Evolutionary conservation across 495 filamentous ascomycete species (phyloP).

Genomic region (Lophium mytilinum): DNA sequence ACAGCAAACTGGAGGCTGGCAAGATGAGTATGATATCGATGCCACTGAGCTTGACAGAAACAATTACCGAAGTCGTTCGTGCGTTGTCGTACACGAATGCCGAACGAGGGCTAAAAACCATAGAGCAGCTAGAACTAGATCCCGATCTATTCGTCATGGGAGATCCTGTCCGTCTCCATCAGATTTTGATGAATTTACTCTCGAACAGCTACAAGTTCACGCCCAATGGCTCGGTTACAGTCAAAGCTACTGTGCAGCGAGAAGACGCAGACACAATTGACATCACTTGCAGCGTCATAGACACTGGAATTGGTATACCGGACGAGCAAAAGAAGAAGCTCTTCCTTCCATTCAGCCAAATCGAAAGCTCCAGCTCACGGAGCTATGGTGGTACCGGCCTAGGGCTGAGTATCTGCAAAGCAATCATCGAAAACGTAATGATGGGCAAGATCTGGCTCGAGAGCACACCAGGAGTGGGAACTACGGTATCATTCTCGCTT

Average conservation of each 20-base stretch:
- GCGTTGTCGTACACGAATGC: constrained; percentile 77
- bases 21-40: constrained; percentile 91
- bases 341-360: constrained; percentile 86
- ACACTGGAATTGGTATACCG: constrained; percentile 85
- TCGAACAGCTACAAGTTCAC: constrained; percentile 95
- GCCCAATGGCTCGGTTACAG: constrained; percentile 73
- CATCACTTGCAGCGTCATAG: constrained; percentile 76
- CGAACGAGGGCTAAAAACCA: constrained; percentile 67
- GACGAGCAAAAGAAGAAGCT: constrained; percentile 72
- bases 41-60: constrained; percentile 75
- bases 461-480: constrained; percentile 64
- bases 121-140: constrained; percentile 59
- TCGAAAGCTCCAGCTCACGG: constrained; percentile 75
- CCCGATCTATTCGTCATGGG: constrained; percentile 74
- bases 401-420: constrained; percentile 88
- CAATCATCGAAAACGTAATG: constrained; percentile 86
- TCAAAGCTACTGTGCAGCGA: constrained; percentile 58
- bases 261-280: constrained; percentile 63
- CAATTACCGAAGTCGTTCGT: constrained; percentile 78
- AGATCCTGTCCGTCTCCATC: constrained; percentile 82
- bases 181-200: constrained; percentile 87
- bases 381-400: constrained; percentile 88
- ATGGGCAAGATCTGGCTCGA: constrained; percentile 76
- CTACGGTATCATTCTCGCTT: constrained; percentile 77
- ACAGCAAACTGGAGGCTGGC: constrained; percentile 87